phyloP scores from a whole-genome alignment of 305 asterid species.

The Fraxinus platypoda region DNA sequence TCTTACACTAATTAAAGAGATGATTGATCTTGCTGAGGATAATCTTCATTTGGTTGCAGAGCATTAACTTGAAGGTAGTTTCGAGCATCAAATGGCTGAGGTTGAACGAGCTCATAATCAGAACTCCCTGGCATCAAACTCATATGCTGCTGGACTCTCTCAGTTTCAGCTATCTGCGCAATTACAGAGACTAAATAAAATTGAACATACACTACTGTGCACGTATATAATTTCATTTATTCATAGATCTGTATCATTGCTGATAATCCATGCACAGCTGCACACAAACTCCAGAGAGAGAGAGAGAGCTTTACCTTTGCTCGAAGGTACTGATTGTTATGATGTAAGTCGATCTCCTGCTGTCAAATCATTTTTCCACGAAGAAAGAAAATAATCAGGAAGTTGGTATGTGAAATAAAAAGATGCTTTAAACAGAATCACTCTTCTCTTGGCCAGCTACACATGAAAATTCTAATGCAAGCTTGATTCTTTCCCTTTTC shows the following conservation, averaged over 20 bases:
- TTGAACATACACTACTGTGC: background rate
- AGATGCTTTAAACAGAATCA: too few species aligned
- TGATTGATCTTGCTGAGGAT: slow-evolving; percentile 51
- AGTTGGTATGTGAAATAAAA: too few species aligned
- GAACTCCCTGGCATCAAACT: slow-evolving; percentile 68
- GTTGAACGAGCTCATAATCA: slow-evolving; percentile 46
- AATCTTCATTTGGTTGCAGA: slow-evolving; percentile 39
- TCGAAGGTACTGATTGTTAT: too few species aligned
- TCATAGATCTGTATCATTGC: background rate
- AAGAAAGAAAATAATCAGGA: too few species aligned
- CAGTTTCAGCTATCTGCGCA: slow-evolving; percentile 63
- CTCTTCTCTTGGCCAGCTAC: too few species aligned
- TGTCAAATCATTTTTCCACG: too few species aligned
- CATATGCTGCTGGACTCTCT: slow-evolving; percentile 64
- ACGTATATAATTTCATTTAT: background rate
- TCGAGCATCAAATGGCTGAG: slow-evolving; percentile 53
- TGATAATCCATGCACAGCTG: background rate
- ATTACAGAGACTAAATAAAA: background rate
- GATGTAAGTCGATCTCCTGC: too few species aligned
- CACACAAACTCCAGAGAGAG: background rate
- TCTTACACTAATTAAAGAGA: slow-evolving; percentile 47
- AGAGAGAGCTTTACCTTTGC: too few species aligned
- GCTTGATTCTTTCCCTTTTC: too few species aligned
- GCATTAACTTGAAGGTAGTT: slow-evolving; percentile 60
- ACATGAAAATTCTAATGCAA: too few species aligned